Evolutionary conservation across 805 yeast genomes (phyloP).

Genomic region (Saturnispora dispora): DNA sequence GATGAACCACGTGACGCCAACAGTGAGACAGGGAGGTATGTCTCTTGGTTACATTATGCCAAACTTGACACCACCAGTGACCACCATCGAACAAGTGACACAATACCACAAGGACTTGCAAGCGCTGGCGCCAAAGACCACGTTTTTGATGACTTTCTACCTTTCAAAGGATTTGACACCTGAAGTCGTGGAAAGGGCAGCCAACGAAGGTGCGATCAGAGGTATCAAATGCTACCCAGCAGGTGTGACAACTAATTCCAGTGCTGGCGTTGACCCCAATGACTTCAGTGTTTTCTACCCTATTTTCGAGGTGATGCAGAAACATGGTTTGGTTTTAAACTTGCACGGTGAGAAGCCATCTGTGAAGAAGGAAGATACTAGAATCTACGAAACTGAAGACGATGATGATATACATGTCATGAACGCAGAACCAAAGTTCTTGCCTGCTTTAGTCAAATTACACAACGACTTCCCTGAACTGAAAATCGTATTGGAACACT

Average conservation of each 20-base stretch:
- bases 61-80: slow-evolving; percentile 85
- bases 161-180: slow-evolving; percentile 75
- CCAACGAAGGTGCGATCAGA: slow-evolving; percentile 51
- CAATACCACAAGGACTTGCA: slow-evolving; percentile 60
- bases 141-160: slow-evolving; percentile 87
- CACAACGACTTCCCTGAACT: slow-evolving; percentile 78
- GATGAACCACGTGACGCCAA: slow-evolving; percentile 89
- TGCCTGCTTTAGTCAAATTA: slow-evolving; percentile 78
- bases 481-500: slow-evolving; percentile 85
- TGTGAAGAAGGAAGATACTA: slow-evolving; percentile 17
- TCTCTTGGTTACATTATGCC: slow-evolving; percentile 96
- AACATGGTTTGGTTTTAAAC: slow-evolving; percentile 67
- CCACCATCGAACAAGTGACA: slow-evolving; percentile 61
- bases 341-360: slow-evolving; percentile 95
- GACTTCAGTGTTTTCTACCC: slow-evolving; percentile 87
- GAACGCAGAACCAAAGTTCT: slow-evolving; percentile 87
- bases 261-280: slow-evolving; percentile 86
- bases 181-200: slow-evolving; percentile 74
- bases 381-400: slow-evolving; percentile 21
- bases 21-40: slow-evolving; percentile 82
- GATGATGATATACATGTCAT: slow-evolving; percentile 74
- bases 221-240: slow-evolving; percentile 98
- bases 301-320: slow-evolving; percentile 80
- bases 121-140: slow-evolving; percentile 66
- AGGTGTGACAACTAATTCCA: slow-evolving; percentile 96